Conservation (phyloP, 225 moss, liverwort and hornwort genomes). For the Asterella californica region DNA sequence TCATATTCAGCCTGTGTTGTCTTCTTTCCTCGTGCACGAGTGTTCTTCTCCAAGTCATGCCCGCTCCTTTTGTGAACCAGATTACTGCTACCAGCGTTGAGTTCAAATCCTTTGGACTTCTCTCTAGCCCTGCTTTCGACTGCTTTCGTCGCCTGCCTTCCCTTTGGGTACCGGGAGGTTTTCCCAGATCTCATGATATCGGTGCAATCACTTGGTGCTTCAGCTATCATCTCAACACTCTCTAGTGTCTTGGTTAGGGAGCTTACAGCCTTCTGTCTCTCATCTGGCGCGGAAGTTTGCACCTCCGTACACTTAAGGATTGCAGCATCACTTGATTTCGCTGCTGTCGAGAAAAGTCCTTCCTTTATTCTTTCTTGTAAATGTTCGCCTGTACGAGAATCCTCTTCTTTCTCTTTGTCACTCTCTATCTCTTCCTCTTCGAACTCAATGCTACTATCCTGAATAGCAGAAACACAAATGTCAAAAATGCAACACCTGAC, state of each 20-base stretch:
- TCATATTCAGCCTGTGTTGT: not conserved
- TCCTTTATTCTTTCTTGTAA: not conserved
- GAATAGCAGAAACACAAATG: not conserved
- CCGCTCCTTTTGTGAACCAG: not conserved
- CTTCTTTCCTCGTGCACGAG: conserved; percentile 1
- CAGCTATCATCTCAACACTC: not conserved
- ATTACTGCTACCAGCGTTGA: not conserved
- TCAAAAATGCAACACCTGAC: not conserved
- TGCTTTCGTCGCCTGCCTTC: not conserved
- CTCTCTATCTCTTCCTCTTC: conserved; percentile 27
- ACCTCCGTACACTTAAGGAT: not conserved
- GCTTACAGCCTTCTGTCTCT: not conserved
- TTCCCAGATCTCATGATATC: not conserved
- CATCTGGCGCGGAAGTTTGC: not conserved
- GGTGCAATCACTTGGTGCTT: not conserved
- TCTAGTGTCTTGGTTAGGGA: not conserved
- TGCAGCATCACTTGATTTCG: not conserved
- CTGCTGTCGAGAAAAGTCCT: not conserved
- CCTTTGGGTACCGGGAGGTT: not conserved
- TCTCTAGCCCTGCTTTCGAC: not conserved
- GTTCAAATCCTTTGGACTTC: not conserved
- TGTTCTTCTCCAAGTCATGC: not conserved
- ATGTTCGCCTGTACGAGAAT: not conserved
- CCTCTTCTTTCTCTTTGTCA: conserved; percentile 18
- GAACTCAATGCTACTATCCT: conserved; percentile 16